Base-by-base conservation (phyloP, 371 early-diverging fungal species). In the Blakeslea trispora region DNA sequence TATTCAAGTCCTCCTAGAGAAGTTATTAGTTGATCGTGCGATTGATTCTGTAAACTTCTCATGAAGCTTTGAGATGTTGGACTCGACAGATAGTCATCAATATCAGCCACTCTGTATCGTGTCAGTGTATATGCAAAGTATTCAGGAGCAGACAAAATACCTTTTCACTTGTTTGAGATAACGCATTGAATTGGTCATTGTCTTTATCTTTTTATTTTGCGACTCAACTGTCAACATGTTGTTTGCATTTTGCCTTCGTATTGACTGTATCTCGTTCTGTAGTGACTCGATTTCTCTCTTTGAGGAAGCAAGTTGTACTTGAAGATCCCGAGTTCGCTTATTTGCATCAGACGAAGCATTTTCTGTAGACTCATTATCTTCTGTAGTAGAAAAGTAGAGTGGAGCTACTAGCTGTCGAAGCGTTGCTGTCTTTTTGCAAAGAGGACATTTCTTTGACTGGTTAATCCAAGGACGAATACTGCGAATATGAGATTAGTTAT, bases 71-170 rank as follows among this genome's bases (percentile, higher is more conserved):
- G 31, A 28, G 48, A 17, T 32, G 48, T 47, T 17, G 48, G 48
- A 7, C 32, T 28, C 5, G 48, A 13, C 14, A 47, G n/a, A 32
- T 47, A 47, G 8, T 47, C 48, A 47, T 47, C 48, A 17, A 47
- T 47, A 17, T 47, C 48, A 32, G 32, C 34, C 31, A 47, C 48
- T 32, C 48, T 47, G 28, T 5, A 28, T 7, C 3, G 28, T 28
- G 28, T 28, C 28, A 28, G 7, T 28, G 28, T n/a, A n/a, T n/a
- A n/a, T n/a, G n/a, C n/a, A n/a, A n/a, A n/a, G n/a, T n/a, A n/a
- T n/a, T n/a, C n/a, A n/a, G n/a, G n/a, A n/a, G n/a, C n/a, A n/a
- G n/a, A n/a, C n/a, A n/a, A n/a, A n/a, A n/a, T 37, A 37, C 37
- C 37, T 37, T 37, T 14, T 37, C 9, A 37, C 37, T 37, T 37